Conservation (phyloP, 2,329 filamentous ascomycete genomes). For the Penicillium sp. region DNA sequence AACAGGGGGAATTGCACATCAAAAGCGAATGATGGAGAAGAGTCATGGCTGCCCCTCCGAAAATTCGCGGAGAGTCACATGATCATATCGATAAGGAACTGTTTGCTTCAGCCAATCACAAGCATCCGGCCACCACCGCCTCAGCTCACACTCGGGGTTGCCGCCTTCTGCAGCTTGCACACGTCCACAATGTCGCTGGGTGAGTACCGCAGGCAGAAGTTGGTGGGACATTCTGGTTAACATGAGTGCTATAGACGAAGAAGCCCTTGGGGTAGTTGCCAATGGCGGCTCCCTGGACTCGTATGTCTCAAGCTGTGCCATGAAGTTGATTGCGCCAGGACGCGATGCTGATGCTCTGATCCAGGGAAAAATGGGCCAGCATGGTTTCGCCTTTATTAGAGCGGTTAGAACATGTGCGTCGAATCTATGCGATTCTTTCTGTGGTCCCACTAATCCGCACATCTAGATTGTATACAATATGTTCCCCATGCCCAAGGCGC, state of each 20-base stretch:
- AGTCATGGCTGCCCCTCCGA: constrained; percentile 23
- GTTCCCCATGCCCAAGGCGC: constrained; percentile 68
- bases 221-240: constrained; percentile 6
- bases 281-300: constrained; percentile 58
- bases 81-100: constrained; percentile 23
- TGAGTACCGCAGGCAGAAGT: constrained; percentile 15
- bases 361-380: constrained; percentile 66
- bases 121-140: constrained; percentile 12
- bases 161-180: constrained; percentile 13
- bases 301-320: constrained; percentile 41
- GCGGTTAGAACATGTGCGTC: constrained; percentile 63
- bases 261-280: constrained; percentile 55
- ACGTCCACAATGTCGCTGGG: constrained; percentile 34
- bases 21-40: constrained; percentile 4
- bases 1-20: not conserved
- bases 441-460: constrained; percentile 7
- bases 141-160: constrained; percentile 16
- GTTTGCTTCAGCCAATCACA: constrained; percentile 15
- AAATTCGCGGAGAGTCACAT: constrained; percentile 26
- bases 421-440: not conserved
- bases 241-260: constrained; percentile 42
- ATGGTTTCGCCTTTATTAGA: constrained; percentile 64
- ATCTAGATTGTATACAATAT: constrained; percentile 70
- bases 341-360: constrained; percentile 33
- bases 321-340: constrained; percentile 7